These are phyloP conservation scores for Jamesozyma hellenica DNA, from an alignment of 805 yeast genomes.

Conservation along the genomic window DNA sequence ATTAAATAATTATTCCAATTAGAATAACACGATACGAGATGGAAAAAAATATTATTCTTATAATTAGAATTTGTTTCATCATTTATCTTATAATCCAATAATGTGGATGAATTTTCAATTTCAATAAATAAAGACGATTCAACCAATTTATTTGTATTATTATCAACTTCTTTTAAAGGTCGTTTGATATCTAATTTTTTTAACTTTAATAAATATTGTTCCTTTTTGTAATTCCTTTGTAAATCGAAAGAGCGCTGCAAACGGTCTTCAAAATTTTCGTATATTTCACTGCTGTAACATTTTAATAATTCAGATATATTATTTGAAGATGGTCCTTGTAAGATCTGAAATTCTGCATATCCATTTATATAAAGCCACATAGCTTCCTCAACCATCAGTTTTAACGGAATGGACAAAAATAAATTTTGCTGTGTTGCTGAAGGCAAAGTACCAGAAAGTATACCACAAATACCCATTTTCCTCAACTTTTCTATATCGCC, in stretches of 20 bases:
- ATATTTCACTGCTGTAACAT: neutral
- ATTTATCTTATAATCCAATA: neutral
- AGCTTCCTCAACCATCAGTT: slow-evolving; percentile 63
- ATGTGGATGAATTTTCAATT: slow-evolving; percentile 10
- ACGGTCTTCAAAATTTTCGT: slow-evolving; percentile 1
- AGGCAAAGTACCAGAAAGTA: slow-evolving; percentile 73
- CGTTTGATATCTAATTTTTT: slow-evolving; percentile 11
- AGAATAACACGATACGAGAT: slow-evolving; percentile 3
- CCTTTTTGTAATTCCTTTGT: slow-evolving; percentile 15
- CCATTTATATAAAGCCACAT: slow-evolving; percentile 46
- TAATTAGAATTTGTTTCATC: neutral
- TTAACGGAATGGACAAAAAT: slow-evolving; percentile 76
- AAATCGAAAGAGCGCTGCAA: slow-evolving; percentile 11
- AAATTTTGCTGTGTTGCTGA: slow-evolving; percentile 88
- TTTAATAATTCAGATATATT: slow-evolving; percentile 1
- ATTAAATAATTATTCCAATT: slow-evolving; percentile 23
- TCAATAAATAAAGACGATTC: slow-evolving; percentile 21
- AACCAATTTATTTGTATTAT: slow-evolving; percentile 7
- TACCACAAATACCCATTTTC: slow-evolving; percentile 60
- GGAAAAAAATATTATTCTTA: neutral
- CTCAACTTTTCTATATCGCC: slow-evolving; percentile 47
- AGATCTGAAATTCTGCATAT: slow-evolving; percentile 33
- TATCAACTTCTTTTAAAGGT: neutral
- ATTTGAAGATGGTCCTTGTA: slow-evolving; percentile 31
- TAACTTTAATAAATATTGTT: slow-evolving; percentile 16